Evolutionary conservation across 805 yeast genomes (phyloP), one percentile per base, ranked within the genome.

Genomic region (Spathaspora hagerdaliae): DNA sequence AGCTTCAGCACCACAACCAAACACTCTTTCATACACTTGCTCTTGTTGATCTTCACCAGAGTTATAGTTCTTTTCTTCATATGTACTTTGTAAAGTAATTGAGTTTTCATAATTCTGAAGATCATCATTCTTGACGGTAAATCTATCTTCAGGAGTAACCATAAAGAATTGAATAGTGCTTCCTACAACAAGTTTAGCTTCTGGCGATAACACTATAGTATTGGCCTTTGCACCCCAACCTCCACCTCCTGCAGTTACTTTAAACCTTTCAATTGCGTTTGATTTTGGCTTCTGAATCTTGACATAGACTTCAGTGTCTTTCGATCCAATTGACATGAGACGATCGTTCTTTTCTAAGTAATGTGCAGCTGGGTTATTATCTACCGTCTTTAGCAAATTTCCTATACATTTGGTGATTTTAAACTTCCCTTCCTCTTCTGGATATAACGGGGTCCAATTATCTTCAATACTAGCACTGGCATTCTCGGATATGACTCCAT

Each of bases 161-260:
- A 71, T 73, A 56, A 49, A 70, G 53, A 80, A 79, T 49, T 72
- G 67, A 36, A 80, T 61, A 34, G 58, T 55, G 51, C 73, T 75
- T n/a, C 83, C 83, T n/a, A 56, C 61, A 2, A 44, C 44, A 6
- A 75, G 54, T 19, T 64, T 55, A 1, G 83, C 83, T 2, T 74
- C 74, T 1, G 87, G 83, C 27, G 84, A 84, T 10, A 84, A 58
- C 1, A 81, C 90, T n/a, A 84, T 67, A 58, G 81, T 77, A 31
- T 78, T 78, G 2, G 85, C 81, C 45, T 83, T 77, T 27, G 82
- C 78, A 1, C 88, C 87, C 89, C 89, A 84, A 2, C 83, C 82
- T 2, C 88, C 85, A 2, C 90, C 90, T 4, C 90, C 90, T 5
- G 87, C 90, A 32, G 81, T 70, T 15, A 84, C 81, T 55, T 78